These are phyloP conservation scores for Sideroxylon spinosum DNA, from an alignment of 179 eudicot species.

Conservation along the genomic window DNA sequence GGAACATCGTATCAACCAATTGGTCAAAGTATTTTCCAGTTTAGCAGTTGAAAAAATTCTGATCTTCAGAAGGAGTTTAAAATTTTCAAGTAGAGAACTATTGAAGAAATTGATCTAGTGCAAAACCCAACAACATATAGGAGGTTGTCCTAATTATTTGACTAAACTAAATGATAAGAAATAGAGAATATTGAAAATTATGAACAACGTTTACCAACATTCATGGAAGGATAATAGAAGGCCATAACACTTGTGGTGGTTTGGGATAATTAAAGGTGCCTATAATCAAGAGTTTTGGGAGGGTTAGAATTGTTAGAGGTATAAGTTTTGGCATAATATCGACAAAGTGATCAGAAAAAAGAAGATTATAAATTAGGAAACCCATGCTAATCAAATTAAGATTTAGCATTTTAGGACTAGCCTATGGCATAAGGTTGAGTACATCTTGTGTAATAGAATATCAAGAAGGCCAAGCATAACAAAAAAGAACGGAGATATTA, in stretches of 20 bases:
- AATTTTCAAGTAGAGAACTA: not conserved
- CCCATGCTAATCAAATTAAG: no score
- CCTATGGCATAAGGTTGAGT: not conserved
- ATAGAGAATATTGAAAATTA: not conserved
- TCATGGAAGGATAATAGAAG: not conserved
- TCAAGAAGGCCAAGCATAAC: not conserved
- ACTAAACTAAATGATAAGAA: not conserved
- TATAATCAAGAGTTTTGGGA: no score
- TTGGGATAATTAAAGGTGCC: no score
- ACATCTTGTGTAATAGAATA: not conserved
- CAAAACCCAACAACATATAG: not conserved
- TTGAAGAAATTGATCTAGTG: not conserved
- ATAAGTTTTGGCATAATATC: no score
- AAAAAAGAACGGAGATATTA: not conserved
- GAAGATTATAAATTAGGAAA: no score
- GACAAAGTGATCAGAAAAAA: no score
- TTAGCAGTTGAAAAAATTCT: not conserved
- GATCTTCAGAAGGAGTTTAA: not conserved
- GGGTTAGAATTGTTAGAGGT: no score
- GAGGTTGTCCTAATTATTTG: not conserved
- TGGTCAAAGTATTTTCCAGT: not conserved
- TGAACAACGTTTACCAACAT: not conserved
- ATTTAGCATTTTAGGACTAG: not conserved
- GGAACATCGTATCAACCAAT: conserved; percentile 1
- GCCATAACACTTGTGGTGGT: not conserved